phyloP scores from a whole-genome alignment of 148 eudicot species.

The Rhododendron molle region DNA sequence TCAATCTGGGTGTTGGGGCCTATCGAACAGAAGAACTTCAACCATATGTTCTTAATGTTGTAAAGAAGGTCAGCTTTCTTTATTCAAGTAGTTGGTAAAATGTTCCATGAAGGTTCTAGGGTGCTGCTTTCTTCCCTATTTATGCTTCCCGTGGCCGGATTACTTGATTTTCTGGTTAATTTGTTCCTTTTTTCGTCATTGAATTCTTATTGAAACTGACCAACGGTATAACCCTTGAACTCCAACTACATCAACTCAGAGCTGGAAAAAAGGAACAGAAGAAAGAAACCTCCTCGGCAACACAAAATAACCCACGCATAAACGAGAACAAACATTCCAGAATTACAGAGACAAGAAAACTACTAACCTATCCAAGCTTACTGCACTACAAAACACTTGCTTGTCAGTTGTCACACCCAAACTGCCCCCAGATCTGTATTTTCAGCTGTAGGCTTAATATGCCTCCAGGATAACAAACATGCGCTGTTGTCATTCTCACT shows the following conservation, averaged over 20 bases:
- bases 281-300: background rate
- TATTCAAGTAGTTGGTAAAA: background rate
- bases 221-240: background rate
- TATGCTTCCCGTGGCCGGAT: background rate
- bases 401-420: background rate
- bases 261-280: background rate
- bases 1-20: slow-evolving; percentile 97
- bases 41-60: slow-evolving; percentile 92
- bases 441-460: background rate
- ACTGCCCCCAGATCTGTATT: background rate
- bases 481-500: background rate
- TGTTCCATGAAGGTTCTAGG: background rate
- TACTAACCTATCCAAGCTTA: background rate
- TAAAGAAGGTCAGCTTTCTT: slow-evolving; percentile 59
- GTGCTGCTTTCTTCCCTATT: background rate
- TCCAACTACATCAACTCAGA: background rate
- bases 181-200: background rate
- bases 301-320: background rate
- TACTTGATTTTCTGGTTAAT: background rate
- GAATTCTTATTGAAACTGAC: background rate
- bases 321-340: background rate
- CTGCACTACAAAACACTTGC: background rate
- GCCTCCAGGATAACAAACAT: background rate
- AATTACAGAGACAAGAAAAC: background rate
- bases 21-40: slow-evolving; percentile 98